These are phyloP conservation scores for Vaccinium corymbosum DNA, from an alignment of 148 eudicot species.

Conservation along the genomic window DNA sequence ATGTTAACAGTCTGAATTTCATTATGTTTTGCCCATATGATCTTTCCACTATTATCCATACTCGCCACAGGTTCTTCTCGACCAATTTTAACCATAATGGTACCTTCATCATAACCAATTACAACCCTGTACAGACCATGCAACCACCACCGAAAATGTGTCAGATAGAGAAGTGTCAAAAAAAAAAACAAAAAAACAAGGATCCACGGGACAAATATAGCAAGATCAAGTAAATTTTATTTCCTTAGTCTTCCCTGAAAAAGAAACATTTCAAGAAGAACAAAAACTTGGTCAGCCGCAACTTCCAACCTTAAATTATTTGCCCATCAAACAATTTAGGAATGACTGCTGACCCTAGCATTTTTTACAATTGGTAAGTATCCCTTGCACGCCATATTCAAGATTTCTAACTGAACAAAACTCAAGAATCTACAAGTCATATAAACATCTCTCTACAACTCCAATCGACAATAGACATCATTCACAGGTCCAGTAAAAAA, in stretches of 20 bases:
- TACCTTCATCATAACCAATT: conserved; percentile 88
- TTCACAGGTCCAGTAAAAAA: background rate
- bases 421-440: background rate
- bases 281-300: background rate
- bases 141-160: background rate
- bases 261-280: background rate
- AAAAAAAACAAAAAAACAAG: background rate
- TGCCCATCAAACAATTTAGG: background rate
- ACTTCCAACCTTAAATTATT: background rate
- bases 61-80: conserved; percentile 96
- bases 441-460: background rate
- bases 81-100: conserved; percentile 90
- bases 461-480: background rate
- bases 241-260: conserved; percentile 3
- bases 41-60: conserved; percentile 94
- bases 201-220: background rate
- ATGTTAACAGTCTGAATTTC: conserved; percentile 90
- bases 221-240: background rate
- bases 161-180: background rate
- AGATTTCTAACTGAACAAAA: background rate
- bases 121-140: conserved; percentile 51
- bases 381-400: background rate
- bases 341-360: background rate
- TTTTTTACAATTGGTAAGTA: background rate
- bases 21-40: conserved; percentile 96